Conservation (phyloP, 129 eudicot genomes). For the Mikania micrantha region DNA sequence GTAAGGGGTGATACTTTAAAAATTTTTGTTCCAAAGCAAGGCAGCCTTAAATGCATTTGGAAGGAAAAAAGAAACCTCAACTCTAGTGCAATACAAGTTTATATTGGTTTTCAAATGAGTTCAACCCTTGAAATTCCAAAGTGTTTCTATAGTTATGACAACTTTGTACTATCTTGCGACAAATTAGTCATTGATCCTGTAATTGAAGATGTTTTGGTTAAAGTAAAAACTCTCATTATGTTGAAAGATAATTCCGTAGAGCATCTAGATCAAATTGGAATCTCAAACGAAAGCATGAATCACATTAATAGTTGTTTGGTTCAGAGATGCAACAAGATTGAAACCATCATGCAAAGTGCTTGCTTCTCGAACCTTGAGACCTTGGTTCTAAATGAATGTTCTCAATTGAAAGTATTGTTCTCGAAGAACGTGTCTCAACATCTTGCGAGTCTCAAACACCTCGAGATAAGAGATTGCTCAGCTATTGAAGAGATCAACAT, state of each 20-base stretch:
- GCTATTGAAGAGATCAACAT: not conserved
- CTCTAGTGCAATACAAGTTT: not conserved
- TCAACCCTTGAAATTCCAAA: not conserved
- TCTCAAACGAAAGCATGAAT: too few species aligned
- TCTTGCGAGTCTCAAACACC: not conserved
- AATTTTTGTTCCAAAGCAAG: conserved; percentile 11
- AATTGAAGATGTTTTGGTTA: not conserved
- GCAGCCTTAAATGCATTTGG: not conserved
- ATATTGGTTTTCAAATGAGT: not conserved
- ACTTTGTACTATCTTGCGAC: not conserved
- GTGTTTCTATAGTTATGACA: not conserved
- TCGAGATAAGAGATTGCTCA: not conserved
- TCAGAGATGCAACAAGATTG: not conserved
- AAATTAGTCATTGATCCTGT: not conserved
- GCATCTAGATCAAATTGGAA: not conserved
- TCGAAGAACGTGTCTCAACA: not conserved
- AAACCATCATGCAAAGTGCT: not conserved
- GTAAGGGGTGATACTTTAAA: not conserved
- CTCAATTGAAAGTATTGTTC: not conserved
- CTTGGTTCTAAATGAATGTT: not conserved
- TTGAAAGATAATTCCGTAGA: not conserved
- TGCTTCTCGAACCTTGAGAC: not conserved
- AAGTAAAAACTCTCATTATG: not conserved
- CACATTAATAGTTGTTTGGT: not conserved
- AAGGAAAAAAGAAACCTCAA: not conserved